Base-by-base conservation (phyloP, 1,284 basidiomycete species). In the Singerocomus rubriflavus region DNA sequence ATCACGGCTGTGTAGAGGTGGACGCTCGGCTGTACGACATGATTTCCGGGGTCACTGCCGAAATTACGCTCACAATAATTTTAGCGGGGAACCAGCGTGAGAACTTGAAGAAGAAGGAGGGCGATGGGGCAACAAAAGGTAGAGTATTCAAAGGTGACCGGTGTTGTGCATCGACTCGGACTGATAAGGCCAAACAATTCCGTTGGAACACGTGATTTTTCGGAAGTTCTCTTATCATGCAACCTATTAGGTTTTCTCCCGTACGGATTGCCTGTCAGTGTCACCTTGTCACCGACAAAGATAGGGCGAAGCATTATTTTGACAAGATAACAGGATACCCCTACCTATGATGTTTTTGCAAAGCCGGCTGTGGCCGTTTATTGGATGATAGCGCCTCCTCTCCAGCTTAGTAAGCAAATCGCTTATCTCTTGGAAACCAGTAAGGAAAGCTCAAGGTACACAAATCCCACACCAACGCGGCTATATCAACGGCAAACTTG, bases 341-440 rank as follows among this genome's bases (percentile, higher is more conserved):
- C 11, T 21, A 37, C 44, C 13, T 42, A 48, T 29, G 48, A 37
- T 49, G 17, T 51, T 47, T 35, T 50, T 26, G 34, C 12, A 13
- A 30, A 32, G 37, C n/a, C 16, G 47, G 46, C 36, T 26, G 21
- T 16, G 3, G 38, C 6, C 6, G 17, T 26, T 59, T 21, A 62
- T 62, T 62, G 60, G 60, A 48, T 51, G 61, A 62, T 62, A 62
- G 44, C 29, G 12, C 2, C 39, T 41, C 59, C 61, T 62, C 44
- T 49, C 30, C 1, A 34, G 57, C 51, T 65, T 61, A 66, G 53
- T 65, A 56, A 65, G 54, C 54, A 21, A 30, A 0, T 2, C 10
- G 39, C 62, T 64, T 64, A 64, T 67, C 65, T 55, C 40, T 35
- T 42, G 40, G 53, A 51, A 16, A 26, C 26, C 35, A 45, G 44